A percentile compares a stretch with the other conserved stretches of the same genome.
Evolutionary conservation across 495 filamentous ascomycete species (phyloP).

Genomic region (Parathielavia hyrcaniae): DNA sequence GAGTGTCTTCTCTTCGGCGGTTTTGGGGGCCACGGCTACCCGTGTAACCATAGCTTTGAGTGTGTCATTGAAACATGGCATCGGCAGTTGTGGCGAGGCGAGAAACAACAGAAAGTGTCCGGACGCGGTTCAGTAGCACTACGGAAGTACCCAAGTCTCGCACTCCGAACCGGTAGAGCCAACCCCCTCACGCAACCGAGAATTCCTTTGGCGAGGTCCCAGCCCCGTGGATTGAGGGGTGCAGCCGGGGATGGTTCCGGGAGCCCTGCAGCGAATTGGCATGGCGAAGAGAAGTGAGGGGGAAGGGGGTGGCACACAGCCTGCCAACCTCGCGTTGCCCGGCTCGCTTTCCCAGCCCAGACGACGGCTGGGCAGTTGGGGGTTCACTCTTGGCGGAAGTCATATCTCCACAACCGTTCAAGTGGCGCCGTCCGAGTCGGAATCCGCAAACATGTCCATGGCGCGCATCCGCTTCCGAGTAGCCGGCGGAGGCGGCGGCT

Average conservation of each 20-base stretch:
- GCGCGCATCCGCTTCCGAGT: conserved; percentile 62
- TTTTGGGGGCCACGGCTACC: not conserved
- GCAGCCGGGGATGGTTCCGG: not conserved
- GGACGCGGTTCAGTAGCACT: too few relatives aligned
- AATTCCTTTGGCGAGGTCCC: conserved; percentile 1
- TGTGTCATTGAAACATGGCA: conserved; percentile 5
- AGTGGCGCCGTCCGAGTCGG: conserved; percentile 37
- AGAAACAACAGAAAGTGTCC: not conserved
- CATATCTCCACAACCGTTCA: not conserved
- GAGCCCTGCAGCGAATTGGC: not conserved
- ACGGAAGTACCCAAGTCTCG: not conserved
- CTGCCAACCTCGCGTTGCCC: not conserved
- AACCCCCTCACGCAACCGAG: not conserved
- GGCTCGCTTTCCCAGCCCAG: not conserved
- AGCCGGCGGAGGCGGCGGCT: conserved; percentile 27
- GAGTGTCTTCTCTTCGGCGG: too few relatives aligned
- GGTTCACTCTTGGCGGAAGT: conserved; percentile 19
- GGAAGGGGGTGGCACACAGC: not conserved
- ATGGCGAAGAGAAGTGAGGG: not conserved
- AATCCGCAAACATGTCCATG: conserved; percentile 89
- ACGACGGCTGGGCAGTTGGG: not conserved
- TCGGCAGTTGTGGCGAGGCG: not conserved
- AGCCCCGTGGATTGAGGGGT: conserved; percentile 2
- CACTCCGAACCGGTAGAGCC: not conserved
- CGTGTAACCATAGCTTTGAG: not conserved